Base-by-base conservation (phyloP, 208 protist species). In the Blastocrithidia nonstop region DNA sequence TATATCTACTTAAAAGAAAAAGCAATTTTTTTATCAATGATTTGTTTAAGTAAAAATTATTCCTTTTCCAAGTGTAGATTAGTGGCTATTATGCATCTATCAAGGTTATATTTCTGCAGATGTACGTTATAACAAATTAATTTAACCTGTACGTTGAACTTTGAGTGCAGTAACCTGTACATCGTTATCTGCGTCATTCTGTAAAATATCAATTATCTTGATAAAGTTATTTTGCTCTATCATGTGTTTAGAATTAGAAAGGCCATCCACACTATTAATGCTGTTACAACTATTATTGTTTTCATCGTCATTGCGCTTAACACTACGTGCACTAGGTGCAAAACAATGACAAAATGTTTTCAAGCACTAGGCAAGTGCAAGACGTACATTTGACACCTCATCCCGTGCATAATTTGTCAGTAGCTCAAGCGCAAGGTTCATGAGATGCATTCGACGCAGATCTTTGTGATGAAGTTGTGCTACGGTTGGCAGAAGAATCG, bases 321-420 rank as follows among this genome's bases (percentile, higher is more conserved):
- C 45, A 11, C 15, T 54, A 22, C 59, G 53, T 4, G 61, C 54
- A 20, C 49, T 69, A 6, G 35, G 37, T n/a, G 45, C 45, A 32
- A 81, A 82, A 70, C 70, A 84, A 3, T 41, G 33, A 47, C 44
- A 50, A 60, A 63, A 73, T 29, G 24, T 36, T 15, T 57, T 50
- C 40, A 88, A 44, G 26, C 71, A 58, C 32, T 54, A 45, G 6
- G 69, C 74, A 0, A 71, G 42, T 6, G 74, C 56, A 31, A 84
- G 57, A 22, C 79, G 74, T 6, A 88, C 74, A 23, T 84, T 88
- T 13, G 79, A 62, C 16, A 88, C 79, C 4, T 42, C 26, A 38
- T 88, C 79, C 23, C 45, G 24, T 5, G 66, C 35, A 29, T 76
- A 73, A 33, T 52, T 27, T 35, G 43, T 36, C 26, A 84, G 37